Evolutionary conservation across 2,329 filamentous ascomycete genomes (phyloP).

Genomic region (Coniella lustricola): DNA sequence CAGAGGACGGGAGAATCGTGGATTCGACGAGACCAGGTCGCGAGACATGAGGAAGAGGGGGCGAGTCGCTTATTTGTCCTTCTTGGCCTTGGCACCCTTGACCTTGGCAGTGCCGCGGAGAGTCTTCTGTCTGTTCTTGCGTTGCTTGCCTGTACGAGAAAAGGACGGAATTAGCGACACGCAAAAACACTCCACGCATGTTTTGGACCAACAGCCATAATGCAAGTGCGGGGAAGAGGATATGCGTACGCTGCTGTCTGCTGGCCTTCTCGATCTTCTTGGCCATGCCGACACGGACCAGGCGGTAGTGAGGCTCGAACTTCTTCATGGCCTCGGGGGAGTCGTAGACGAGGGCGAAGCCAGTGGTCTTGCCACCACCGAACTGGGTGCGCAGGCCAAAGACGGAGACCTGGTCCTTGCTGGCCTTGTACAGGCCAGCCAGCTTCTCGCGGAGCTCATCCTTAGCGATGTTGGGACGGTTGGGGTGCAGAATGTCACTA

Average conservation of each 20-base stretch:
- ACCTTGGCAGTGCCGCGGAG: constrained; percentile 96
- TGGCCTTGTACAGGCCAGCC: constrained; percentile 92
- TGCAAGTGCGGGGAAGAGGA: not conserved
- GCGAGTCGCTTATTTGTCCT: constrained; percentile 69
- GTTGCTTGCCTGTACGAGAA: constrained; percentile 90
- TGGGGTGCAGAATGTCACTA: constrained; percentile 99
- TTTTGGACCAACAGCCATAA: too few species aligned
- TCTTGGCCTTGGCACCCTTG: constrained; percentile 92
- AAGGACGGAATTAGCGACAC: constrained; percentile 5
- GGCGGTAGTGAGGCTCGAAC: constrained; percentile 97
- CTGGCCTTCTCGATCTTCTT: constrained; percentile 94
- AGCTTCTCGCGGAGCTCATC: constrained; percentile 96
- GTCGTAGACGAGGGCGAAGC: constrained; percentile 98
- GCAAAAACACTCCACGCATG: too few species aligned
- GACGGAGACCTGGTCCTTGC: constrained; percentile 94
- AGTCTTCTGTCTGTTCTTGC: constrained; percentile 99
- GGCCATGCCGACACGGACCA: constrained; percentile 87
- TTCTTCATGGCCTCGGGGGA: constrained; percentile 98
- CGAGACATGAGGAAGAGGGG: constrained; percentile 1
- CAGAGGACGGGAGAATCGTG: constrained; percentile 1
- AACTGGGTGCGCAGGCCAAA: constrained; percentile 98
- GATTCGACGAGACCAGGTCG: constrained; percentile 7
- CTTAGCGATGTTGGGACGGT: constrained; percentile 97
- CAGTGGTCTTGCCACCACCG: constrained; percentile 99
- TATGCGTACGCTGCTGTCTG: constrained; percentile 94